Evolutionary conservation across 2,329 filamentous ascomycete species (phyloP), one percentile per base, ranked within the genome.

Genomic region (Botryotinia globosa): DNA sequence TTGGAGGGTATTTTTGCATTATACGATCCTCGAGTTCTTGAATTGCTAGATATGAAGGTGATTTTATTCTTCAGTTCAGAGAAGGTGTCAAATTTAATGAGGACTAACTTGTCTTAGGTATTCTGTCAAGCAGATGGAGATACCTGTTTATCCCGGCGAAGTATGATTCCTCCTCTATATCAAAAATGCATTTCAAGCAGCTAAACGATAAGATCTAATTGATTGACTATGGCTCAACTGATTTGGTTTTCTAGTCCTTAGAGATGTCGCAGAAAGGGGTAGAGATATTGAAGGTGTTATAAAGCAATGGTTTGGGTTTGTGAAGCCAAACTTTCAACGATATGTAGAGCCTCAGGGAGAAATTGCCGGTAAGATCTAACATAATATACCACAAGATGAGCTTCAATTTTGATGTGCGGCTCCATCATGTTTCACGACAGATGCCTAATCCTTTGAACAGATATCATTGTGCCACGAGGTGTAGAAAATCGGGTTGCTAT

Each of bases 121-220:
- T 99, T 97, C 81, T 97, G 96, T 74, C 96, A 98, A 82, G 97
- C 96, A 58, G 96, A 99, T 82, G 91, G 92, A 75, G 96, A 99
- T 82, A 92, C 97, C 2, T 99, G 96, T 80, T 86, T 99, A 65
- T 95, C 94, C 39, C 87, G 95, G 82, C 87, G 95, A 88, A 89
- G 94, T 97, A 84, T 81, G 90, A 18, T 45, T 69, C 5, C 34
- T 18, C 59, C 20, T 29, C 8, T n/a, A 29, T 25, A 34, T 29
- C 42, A 45, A 25, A 7, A 34, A 39, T 39, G 16, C n/a, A 54
- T 32, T 22, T 37, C 48, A 25, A 25, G 18, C 18, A 39, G 25
- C 34, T 20, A 29, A 5, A 67, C 20, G 2, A 42, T 37, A 12
- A n/a, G 10, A 14, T 25, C 18, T 54, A n/a, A 22, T 18, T 67